Evolutionary conservation across 805 yeast genomes (phyloP).

Genomic region (Komagataella mondaviorum): DNA sequence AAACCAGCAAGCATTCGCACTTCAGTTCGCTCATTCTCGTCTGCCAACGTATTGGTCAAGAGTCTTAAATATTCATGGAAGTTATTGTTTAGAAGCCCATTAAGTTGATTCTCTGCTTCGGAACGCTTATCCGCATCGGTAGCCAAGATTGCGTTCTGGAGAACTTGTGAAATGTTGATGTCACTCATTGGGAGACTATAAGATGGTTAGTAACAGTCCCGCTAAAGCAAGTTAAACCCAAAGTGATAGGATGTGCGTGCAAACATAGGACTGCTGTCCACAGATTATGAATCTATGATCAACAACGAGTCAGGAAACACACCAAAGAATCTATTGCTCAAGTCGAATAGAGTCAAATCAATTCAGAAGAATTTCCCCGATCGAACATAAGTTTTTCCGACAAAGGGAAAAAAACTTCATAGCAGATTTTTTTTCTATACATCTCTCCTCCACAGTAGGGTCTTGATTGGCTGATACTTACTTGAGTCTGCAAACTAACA

Average conservation of each 20-base stretch:
- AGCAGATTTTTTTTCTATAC: neutral
- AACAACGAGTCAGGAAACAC: neutral
- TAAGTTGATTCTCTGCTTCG: conserved; percentile 68
- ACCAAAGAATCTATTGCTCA: neutral
- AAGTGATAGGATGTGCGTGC: neutral
- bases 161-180: conserved; percentile 14
- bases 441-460: neutral
- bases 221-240: too few relatives aligned
- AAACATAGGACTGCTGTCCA: neutral
- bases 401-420: neutral
- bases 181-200: neutral
- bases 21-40: conserved; percentile 52
- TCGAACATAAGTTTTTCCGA: neutral
- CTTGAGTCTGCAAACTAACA: neutral
- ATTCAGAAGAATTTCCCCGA: neutral
- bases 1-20: conserved; percentile 88
- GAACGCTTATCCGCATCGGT: conserved; percentile 55
- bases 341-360: neutral
- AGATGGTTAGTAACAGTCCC: neutral
- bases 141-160: conserved; percentile 69
- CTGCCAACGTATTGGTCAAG: conserved; percentile 59
- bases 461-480: neutral
- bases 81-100: conserved; percentile 56
- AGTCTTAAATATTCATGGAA: conserved; percentile 62
- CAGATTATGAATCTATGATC: neutral